Conservation (phyloP, 2,329 filamentous ascomycete species). For the Pseudopithomyces chartarum region DNA sequence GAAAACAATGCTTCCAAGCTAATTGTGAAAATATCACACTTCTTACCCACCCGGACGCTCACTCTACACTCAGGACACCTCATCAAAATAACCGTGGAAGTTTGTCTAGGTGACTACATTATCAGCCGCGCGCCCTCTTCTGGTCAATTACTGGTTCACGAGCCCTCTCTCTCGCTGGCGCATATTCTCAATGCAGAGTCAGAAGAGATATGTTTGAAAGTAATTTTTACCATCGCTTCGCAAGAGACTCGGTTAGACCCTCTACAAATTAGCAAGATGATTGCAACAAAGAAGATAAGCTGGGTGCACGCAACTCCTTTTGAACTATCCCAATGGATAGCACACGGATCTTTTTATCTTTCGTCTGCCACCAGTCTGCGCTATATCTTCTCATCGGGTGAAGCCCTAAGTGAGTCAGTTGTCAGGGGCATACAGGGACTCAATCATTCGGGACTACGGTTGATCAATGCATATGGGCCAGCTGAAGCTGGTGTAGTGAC, state of each 20-base stretch:
- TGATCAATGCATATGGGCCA: slow-evolving; percentile 19
- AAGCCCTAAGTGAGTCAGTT: slow-evolving; percentile 2
- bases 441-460: slow-evolving; percentile 4
- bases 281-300: slow-evolving; percentile 43
- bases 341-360: slow-evolving; percentile 21
- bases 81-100: no score
- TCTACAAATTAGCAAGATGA: slow-evolving; percentile 40
- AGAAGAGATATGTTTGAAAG: no score
- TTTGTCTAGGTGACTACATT: no score
- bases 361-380: slow-evolving; percentile 25
- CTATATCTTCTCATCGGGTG: slow-evolving; percentile 30
- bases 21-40: no score
- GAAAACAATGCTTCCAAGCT: no score
- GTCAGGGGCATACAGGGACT: neutral
- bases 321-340: slow-evolving; percentile 41
- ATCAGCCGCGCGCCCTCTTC: no score
- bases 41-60: no score
- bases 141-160: no score
- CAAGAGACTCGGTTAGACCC: slow-evolving; percentile 39
- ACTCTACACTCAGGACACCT: no score
- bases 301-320: slow-evolving; percentile 49
- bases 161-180: no score
- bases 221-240: slow-evolving; percentile 31
- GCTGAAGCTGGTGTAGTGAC: slow-evolving; percentile 14
- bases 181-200: no score